Conservation (phyloP, 2,329 filamentous ascomycete species). For the Fusarium sp. region DNA sequence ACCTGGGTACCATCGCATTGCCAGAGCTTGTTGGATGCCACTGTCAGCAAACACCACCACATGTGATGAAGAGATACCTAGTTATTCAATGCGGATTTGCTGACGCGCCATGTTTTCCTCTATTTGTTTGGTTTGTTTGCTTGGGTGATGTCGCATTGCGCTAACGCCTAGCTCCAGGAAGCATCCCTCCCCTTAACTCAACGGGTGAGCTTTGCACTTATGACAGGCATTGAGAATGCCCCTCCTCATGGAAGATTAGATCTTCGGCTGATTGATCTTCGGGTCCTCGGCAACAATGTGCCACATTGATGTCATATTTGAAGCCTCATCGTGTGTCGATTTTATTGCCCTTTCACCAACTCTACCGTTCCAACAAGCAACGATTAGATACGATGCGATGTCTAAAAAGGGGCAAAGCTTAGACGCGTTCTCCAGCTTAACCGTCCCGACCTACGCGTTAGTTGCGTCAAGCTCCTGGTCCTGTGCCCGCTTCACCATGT, state of each 20-base stretch:
- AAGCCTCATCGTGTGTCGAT: neutral
- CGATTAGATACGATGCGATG: conserved; percentile 8
- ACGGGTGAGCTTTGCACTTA: conserved; percentile 6
- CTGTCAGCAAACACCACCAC: neutral
- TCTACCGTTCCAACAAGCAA: neutral
- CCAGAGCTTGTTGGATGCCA: neutral
- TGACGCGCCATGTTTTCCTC: neutral
- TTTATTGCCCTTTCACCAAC: neutral
- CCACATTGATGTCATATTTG: neutral
- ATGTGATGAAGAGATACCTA: neutral
- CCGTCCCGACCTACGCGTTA: conserved; percentile 3
- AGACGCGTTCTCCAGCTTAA: conserved; percentile 16
- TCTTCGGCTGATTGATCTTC: neutral
- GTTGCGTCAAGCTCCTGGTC: neutral
- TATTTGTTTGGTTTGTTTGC: conserved; percentile 22
- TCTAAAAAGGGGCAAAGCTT: conserved; percentile 19
- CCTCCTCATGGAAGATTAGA: conserved; percentile 1
- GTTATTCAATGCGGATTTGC: neutral
- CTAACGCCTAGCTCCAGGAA: conserved; percentile 8
- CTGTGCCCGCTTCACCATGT: conserved; percentile 1
- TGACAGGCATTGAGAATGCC: conserved; percentile 7
- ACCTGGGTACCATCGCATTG: neutral
- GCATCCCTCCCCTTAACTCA: conserved; percentile 5
- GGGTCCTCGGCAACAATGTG: neutral
- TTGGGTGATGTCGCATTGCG: conserved; percentile 8